Base-by-base conservation (phyloP, 306 rosid species). In the Vicia faba region DNA sequence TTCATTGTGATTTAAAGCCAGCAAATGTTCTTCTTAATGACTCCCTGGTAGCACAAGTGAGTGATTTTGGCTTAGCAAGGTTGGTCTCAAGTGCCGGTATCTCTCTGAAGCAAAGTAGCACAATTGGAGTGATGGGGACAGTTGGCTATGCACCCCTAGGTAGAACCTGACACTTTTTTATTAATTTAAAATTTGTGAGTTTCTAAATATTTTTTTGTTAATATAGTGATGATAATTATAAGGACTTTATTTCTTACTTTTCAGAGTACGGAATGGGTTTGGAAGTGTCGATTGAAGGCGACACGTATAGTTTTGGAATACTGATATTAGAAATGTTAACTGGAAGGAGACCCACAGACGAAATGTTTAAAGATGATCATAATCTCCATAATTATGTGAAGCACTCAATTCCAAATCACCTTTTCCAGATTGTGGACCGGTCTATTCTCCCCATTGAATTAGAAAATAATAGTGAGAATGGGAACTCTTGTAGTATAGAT, bases 251-350 rank as follows among this genome's bases (percentile, higher is more conserved):
- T 5, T 5, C 3, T 41, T 41, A 41, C 5, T 11, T 43, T 43
- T 43, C 48, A 43, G 54, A 46, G 54, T 46, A 46, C 57, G 80
- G 78, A 63, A 50, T 74, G 68, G 70, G 79, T 11, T 29, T 50
- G 11, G 36, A 72, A 13, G 62, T 58, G 11, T 83, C 82, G 9
- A 72, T 11, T 3, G 48, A 69, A 8, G 73, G 81, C 0, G 82
- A 79, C 10, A 31, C 50, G 19, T 79, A 79, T 36, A 82, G 77
- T 29, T 83, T 75, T 40, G 80, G 84, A 11, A 69, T 83, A 35
- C 66, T 72, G 8, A 2, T 44, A 9, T 61, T 82, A 38, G 79
- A 82, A 59, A 79, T 82, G 66, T 49, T 83, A 20, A 76, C 72
- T 0, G 72, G 81, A 71, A 51, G 19, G 19, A 70, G 50, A 15